phyloP scores from a whole-genome alignment of 1,284 basidiomycete species.

The Cutaneotrichosporon sp. region DNA sequence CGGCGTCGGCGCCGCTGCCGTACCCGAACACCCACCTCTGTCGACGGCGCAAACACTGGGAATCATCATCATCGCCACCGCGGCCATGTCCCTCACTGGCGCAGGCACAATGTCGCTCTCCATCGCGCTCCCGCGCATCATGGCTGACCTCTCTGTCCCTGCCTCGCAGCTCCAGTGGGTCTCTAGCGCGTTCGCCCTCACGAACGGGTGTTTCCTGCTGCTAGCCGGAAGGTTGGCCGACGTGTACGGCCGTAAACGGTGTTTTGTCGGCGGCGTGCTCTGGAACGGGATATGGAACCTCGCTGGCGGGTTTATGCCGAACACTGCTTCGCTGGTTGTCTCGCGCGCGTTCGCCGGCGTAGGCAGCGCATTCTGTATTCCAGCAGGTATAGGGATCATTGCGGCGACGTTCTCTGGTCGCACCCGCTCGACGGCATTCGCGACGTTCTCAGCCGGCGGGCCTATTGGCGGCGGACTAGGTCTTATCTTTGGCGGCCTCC shows the following conservation, averaged over 20 bases:
- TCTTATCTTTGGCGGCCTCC: constrained; percentile 60
- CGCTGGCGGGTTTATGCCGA: constrained; percentile 41
- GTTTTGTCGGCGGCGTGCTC: constrained; percentile 56
- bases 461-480: constrained; percentile 71
- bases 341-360: constrained; percentile 36
- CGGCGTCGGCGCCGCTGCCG: not conserved
- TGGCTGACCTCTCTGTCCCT: constrained; percentile 51
- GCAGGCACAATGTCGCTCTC: constrained; percentile 34
- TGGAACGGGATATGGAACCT: constrained; percentile 38
- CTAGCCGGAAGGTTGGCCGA: constrained; percentile 67
- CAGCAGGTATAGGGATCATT: constrained; percentile 60
- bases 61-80: constrained; percentile 10
- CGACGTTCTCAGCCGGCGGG: constrained; percentile 67
- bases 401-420: constrained; percentile 64
- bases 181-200: constrained; percentile 53
- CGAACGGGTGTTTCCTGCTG: constrained; percentile 64
- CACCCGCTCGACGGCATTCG: constrained; percentile 65
- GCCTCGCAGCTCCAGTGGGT: constrained; percentile 59
- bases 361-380: constrained; percentile 27
- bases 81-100: constrained; percentile 16
- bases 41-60: constrained; percentile 10
- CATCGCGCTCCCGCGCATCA: constrained; percentile 62
- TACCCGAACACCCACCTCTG: not conserved
- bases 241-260: constrained; percentile 61
- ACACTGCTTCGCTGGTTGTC: constrained; percentile 32